Evolutionary conservation across 2,329 filamentous ascomycete genomes (phyloP).

Genomic region (Drechmeria coniospora): DNA sequence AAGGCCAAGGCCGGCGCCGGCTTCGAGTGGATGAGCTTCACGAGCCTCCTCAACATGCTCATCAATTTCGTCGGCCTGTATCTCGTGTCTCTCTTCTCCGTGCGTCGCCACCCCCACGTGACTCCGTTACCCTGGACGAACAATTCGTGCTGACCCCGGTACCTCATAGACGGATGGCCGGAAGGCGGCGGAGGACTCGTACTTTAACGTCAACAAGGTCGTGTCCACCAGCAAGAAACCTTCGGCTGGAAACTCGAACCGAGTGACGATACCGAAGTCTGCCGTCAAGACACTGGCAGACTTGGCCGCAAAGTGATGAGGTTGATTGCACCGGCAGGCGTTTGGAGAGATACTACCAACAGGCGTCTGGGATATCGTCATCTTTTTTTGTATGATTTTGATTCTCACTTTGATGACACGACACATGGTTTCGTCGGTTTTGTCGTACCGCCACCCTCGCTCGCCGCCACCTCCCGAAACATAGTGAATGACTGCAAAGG

Average conservation of each 20-base stretch:
- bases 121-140: too few relatives aligned
- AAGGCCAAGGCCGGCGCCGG: constrained; percentile 11
- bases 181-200: constrained; percentile 42
- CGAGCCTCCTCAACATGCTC: constrained; percentile 31
- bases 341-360: too few relatives aligned
- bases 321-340: too few relatives aligned
- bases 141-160: constrained; percentile 9
- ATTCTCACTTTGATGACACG: too few relatives aligned
- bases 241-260: constrained; percentile 8
- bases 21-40: constrained; percentile 16
- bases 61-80: constrained; percentile 45
- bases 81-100: constrained; percentile 44
- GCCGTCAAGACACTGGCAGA: constrained; percentile 39
- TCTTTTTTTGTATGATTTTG: too few relatives aligned
- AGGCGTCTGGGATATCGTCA: too few relatives aligned
- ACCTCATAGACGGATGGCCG: constrained; percentile 40
- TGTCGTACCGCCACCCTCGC: too few relatives aligned
- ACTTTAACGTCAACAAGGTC: constrained; percentile 36
- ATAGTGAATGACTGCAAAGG: too few relatives aligned
- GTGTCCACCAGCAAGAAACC: constrained; percentile 8
- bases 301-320: constrained; percentile 17
- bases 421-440: too few relatives aligned
- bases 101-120: constrained; percentile 20
- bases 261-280: constrained; percentile 17
- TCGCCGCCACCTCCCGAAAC: too few relatives aligned